Percentiles rank a stretch among this genome's conserved stretches.
Conservation (phyloP, 148 eudicot species). For the Vaccinium myrtillus region DNA sequence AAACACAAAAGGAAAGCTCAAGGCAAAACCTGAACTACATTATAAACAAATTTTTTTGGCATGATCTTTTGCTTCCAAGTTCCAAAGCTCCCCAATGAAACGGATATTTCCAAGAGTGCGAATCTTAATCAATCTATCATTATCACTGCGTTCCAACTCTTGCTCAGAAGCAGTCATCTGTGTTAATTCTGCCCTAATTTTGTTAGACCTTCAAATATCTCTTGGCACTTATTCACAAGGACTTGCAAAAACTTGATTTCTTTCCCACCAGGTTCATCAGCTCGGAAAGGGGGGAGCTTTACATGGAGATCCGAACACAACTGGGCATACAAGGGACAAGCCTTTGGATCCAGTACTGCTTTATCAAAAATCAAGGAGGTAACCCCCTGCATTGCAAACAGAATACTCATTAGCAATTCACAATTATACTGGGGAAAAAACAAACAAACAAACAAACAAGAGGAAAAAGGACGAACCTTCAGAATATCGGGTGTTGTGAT, state of each 20-base stretch:
- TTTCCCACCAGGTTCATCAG: slow-evolving; percentile 81
- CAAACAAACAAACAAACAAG: too few relatives aligned
- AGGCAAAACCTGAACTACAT: slow-evolving; percentile 70
- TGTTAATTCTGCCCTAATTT: slow-evolving; percentile 65
- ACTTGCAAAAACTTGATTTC: slow-evolving; percentile 79
- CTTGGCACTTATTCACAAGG: slow-evolving; percentile 84
- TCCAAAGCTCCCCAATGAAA: slow-evolving; percentile 96
- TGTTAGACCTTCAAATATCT: slow-evolving; percentile 93
- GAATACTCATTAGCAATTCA: slow-evolving; percentile 12
- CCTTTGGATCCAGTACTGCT: slow-evolving; percentile 96
- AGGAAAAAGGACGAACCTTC: slow-evolving; percentile 40
- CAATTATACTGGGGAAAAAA: background rate
- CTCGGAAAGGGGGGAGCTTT: slow-evolving; percentile 76
- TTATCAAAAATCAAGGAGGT: slow-evolving; percentile 93
- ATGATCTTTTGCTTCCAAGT: slow-evolving; percentile 94
- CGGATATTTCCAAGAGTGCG: too few relatives aligned
- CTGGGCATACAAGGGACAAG: slow-evolving; percentile 87
- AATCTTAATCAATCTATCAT: slow-evolving; percentile 70
- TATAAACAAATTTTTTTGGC: slow-evolving; percentile 83
- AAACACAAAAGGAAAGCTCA: background rate
- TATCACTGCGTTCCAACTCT: slow-evolving; percentile 83
- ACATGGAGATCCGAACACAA: slow-evolving; percentile 77
- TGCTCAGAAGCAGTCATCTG: slow-evolving; percentile 80
- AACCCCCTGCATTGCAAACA: slow-evolving; percentile 58
- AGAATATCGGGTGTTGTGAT: slow-evolving; percentile 82